Conservation (phyloP, 306 rosid species). For the Coriaria nepalensis region DNA sequence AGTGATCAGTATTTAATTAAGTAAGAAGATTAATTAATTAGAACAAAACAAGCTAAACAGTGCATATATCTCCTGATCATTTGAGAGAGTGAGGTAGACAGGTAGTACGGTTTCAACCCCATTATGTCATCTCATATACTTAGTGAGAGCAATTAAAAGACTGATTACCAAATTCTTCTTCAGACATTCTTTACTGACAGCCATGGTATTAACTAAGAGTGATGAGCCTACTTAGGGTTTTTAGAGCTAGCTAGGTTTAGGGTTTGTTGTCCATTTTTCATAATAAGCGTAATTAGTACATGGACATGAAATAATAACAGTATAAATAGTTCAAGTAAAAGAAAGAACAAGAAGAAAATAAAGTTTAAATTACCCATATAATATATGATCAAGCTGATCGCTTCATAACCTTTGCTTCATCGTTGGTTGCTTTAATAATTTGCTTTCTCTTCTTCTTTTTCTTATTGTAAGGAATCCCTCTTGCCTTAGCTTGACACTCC, state of each 20-base stretch:
- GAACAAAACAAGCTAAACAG: slow-evolving; percentile 12
- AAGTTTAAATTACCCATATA: slow-evolving; percentile 22
- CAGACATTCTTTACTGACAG: not conserved
- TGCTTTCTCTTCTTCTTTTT: slow-evolving; percentile 46
- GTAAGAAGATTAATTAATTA: slow-evolving; percentile 2
- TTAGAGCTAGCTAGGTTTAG: not conserved
- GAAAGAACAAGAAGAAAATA: slow-evolving; percentile 12
- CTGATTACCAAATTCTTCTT: not conserved
- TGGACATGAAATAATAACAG: no score
- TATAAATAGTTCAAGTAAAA: not conserved
- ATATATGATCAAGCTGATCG: slow-evolving; percentile 14
- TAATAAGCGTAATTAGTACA: not conserved
- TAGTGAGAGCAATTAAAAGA: not conserved
- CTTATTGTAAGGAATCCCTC: slow-evolving; percentile 54
- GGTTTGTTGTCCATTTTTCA: not conserved
- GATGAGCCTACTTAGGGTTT: slow-evolving; percentile 37
- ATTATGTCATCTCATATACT: slow-evolving; percentile 14
- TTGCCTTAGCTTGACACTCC: slow-evolving; percentile 50
- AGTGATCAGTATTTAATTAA: slow-evolving; percentile 37
- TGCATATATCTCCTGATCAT: slow-evolving; percentile 23
- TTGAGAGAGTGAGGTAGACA: slow-evolving; percentile 23
- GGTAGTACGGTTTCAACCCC: not conserved
- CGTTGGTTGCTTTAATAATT: slow-evolving; percentile 15
- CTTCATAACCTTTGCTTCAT: slow-evolving; percentile 30
- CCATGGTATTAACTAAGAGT: not conserved